Evolutionary conservation across 345 rosid species (phyloP).

Genomic region (Conringia planisiliqua): DNA sequence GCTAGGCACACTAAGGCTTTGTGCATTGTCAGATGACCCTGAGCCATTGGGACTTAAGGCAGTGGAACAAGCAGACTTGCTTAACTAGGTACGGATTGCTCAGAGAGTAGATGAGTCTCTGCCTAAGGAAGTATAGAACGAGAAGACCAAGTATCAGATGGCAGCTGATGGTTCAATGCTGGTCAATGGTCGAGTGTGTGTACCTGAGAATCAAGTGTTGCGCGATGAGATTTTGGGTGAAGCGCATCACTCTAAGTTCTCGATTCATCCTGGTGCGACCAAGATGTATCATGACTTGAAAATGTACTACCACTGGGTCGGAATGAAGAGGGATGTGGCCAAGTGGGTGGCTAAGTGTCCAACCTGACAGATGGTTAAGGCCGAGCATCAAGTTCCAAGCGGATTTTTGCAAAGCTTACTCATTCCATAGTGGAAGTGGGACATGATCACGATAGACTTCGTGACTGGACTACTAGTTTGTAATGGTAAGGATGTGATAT

Average conservation of each 20-base stretch:
- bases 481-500: no score
- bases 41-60: not conserved
- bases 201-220: not conserved
- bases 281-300: not conserved
- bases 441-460: no score
- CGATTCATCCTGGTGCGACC: not conserved
- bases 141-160: not conserved
- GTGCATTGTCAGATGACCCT: rapidly evolving
- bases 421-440: not conserved
- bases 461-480: no score
- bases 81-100: not conserved
- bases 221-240: not conserved
- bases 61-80: not conserved
- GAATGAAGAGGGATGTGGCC: not conserved
- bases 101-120: not conserved
- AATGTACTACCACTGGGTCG: not conserved
- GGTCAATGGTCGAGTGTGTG: not conserved
- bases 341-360: not conserved
- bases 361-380: not conserved
- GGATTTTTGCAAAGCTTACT: not conserved
- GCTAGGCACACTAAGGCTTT: not conserved
- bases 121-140: not conserved
- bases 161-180: not conserved
- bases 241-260: not conserved
- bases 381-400: not conserved